Base-by-base conservation (phyloP, 2,329 filamentous ascomycete species). In the Botryotinia convoluta region DNA sequence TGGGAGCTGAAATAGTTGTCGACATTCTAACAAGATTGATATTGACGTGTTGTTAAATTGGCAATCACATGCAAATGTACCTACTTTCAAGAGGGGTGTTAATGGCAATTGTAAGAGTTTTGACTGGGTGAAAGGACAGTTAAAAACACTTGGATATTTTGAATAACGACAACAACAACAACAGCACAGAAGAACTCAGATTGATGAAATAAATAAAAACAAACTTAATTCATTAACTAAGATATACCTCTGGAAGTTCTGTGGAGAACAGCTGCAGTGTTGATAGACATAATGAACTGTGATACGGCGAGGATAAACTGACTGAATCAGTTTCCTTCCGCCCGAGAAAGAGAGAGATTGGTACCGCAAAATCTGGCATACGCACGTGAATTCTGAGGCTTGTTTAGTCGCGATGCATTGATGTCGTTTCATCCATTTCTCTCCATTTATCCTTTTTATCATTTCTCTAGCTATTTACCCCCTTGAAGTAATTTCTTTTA, bases 1-100 rank as follows among this genome's bases (percentile, higher is more conserved):
- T 83, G 57, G 87, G 87, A 68, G 84, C 81, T 71, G 80, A 75
- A 75, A 87, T 81, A 54, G 75, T 75, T 76, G 75, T 73, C 35
- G 48, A 32, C 71, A 73, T 73, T 26, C 42, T 60, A 35, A 35
- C 20, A 37, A 57, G 35, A 69, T 57, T 65, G 64, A 51, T 54
- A 62, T 39, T 61, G 32, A 39, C 71, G 35, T 61, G 63, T 9
- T 20, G 51, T 48, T 39, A 51, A 18, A 72, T 35, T 48, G 62
- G 37, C 64, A 42, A 74, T 77, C 76, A 76, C 76, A 77, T 77
- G 76, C 74, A 74, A 76, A 74, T 69, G 35, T 29, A 32, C 8
- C 22, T 32, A 42, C 35, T 68, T 65, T 68, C 10, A 42, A 26
- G 62, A 42, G 48, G 48, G n/a, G n/a, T 22, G 14, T 42, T 54